These are phyloP conservation scores for Podaxis mareebaensis DNA, from an alignment of 768 basidiomycete genomes.

Conservation along the genomic window DNA sequence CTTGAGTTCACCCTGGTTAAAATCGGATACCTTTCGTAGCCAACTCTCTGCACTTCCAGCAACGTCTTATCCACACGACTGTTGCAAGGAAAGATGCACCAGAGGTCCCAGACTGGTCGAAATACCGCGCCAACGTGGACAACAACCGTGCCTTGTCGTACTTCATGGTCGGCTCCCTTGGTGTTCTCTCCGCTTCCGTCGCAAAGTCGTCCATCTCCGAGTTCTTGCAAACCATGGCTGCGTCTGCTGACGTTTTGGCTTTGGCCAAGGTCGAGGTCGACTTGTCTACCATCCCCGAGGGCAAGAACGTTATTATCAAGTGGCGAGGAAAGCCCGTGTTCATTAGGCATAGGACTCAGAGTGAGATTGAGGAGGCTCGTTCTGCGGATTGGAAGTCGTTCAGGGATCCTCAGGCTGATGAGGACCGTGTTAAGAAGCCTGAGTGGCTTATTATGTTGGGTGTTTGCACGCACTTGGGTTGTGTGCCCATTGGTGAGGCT, in stretches of 20 bases:
- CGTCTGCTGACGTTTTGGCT: constrained; percentile 96
- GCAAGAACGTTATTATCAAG: constrained; percentile 96
- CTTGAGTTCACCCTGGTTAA: constrained; percentile 16
- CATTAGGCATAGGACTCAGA: constrained; percentile 91
- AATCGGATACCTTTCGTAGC: constrained; percentile 33
- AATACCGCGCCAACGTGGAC: constrained; percentile 71
- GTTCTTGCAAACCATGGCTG: constrained; percentile 94
- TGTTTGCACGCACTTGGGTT: constrained; percentile 97
- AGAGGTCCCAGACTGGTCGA: constrained; percentile 85
- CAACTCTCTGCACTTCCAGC: constrained; percentile 54
- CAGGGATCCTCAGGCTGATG: constrained; percentile 91
- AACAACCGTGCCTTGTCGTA: constrained; percentile 80
- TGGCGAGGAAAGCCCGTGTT: constrained; percentile 99
- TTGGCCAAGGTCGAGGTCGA: constrained; percentile 98
- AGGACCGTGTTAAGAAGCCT: constrained; percentile 86
- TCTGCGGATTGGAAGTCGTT: constrained; percentile 79
- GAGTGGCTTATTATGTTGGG: constrained; percentile 95
- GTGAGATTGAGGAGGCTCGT: constrained; percentile 94
- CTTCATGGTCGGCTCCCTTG: constrained; percentile 90
- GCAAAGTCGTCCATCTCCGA: constrained; percentile 94
- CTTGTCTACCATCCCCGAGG: constrained; percentile 87
- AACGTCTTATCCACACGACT: constrained; percentile 79
- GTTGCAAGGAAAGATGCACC: constrained; percentile 67
- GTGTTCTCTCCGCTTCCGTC: constrained; percentile 90
- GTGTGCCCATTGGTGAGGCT: constrained; percentile 97